Base-by-base conservation (phyloP, 352 stramenopile genomes). In the Globisporangium carolinianum region DNA sequence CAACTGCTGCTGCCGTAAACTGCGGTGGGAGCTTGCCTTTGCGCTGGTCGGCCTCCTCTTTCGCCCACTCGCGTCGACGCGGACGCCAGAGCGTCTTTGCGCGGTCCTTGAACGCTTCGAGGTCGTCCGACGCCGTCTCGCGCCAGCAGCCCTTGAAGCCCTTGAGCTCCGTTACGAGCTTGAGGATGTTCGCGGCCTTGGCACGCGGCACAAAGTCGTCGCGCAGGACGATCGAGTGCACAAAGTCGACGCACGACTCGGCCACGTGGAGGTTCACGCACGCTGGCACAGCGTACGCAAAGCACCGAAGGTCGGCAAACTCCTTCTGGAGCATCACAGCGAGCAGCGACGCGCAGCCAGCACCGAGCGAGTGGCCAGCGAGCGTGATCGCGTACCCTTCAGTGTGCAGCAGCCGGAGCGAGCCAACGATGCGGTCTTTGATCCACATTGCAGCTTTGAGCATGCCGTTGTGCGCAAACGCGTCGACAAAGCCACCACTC, bases 391-490 rank as follows among this genome's bases (percentile, higher is more conserved):
- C 72, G 57, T 93, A 95, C 2, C 85, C 85, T 72, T 90, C 76
- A 8, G 74, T 67, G 56, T 93, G 75, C 0, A 95, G 56, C 46
- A 84, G 75, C 17, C 83, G 78, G 51, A 95, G 59, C 1, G 85
- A 90, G 18, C 77, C 71, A 24, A 92, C 75, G 46, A 93, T 89
- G 17, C 83, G 77, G 17, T 91, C 77, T 47, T 91, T 95, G 50
- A 95, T 91, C 83, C 83, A 93, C 78, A 91, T 87, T 10, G 86
- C 83, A 24, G 85, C 81, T 61, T 91, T 89, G 7, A 91, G 57
- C 83, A 95, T 95, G 0, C 85, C 85, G 55, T 93, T 91, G 55
- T 95, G 85, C 1, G 85, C 85, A 53, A 93, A 95, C 8, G 84
- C 81, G 55, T 94, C 84, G 11, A 94, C 80, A 69, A 91, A 90